Evolutionary conservation across 345 rosid genomes (phyloP).

Genomic region (Salix suchowensis): DNA sequence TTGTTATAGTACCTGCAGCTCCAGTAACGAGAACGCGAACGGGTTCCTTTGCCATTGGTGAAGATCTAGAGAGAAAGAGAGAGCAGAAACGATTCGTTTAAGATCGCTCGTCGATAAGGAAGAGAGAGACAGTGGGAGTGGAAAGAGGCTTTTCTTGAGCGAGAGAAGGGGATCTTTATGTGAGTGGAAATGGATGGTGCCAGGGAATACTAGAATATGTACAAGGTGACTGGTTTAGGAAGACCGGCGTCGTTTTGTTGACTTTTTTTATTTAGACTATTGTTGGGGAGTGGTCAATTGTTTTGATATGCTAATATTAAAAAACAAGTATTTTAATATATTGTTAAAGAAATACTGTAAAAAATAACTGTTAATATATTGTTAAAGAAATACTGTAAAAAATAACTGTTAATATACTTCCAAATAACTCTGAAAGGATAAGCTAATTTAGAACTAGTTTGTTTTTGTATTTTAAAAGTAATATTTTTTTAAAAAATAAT

Average conservation of each 20-base stretch:
- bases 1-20: conserved; percentile 69
- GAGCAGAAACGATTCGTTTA: background rate
- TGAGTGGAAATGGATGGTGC: background rate
- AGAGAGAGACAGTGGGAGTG: background rate
- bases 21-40: conserved; percentile 98
- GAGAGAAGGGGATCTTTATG: background rate
- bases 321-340: no score
- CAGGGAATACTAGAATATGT: background rate
- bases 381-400: no score
- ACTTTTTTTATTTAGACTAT: background rate
- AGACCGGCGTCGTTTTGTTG: background rate
- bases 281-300: no score
- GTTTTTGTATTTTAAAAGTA: no score
- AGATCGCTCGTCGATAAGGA: background rate
- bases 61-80: conserved; percentile 4
- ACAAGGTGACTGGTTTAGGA: background rate
- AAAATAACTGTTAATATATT: no score
- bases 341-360: no score
- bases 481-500: no score
- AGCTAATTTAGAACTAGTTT: no score
- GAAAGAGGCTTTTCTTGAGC: background rate
- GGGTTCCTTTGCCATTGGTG: conserved; percentile 83
- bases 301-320: no score
- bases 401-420: no score
- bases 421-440: no score